phyloP scores from a whole-genome alignment of 257 asterid species.

The Rhazya stricta region DNA sequence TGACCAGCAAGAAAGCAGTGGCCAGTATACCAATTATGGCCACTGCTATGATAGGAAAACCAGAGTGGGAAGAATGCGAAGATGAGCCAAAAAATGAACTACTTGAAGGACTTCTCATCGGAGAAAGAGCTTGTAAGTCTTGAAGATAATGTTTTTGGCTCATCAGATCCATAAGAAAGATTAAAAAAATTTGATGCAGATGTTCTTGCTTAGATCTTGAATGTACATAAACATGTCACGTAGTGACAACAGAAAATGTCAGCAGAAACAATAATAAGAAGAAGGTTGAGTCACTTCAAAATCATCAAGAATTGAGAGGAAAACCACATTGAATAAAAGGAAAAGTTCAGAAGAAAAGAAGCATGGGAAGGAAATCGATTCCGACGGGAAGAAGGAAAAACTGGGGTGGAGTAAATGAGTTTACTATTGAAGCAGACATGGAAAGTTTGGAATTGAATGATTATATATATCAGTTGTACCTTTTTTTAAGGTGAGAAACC shows the following conservation, averaged over 20 bases:
- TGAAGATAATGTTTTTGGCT: conserved; percentile 21
- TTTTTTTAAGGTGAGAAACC: conserved; percentile 22
- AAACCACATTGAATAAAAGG: conserved; percentile 23
- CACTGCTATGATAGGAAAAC: conserved; percentile 79
- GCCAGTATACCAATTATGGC: conserved; percentile 83
- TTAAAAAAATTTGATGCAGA: conserved; percentile 6
- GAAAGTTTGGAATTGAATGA: conserved; percentile 18
- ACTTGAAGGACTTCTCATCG: conserved; percentile 27
- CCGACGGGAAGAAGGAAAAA: conserved; percentile 18
- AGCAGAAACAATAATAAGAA: conserved; percentile 12
- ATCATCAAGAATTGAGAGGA: not conserved
- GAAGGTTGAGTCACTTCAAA: conserved; percentile 23
- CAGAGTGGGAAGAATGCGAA: conserved; percentile 36
- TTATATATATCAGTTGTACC: conserved; percentile 12
- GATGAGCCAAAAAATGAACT: conserved; percentile 23
- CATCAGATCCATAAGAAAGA: conserved; percentile 30
- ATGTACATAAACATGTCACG: conserved; percentile 22
- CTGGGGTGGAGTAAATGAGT: conserved; percentile 40
- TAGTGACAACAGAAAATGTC: conserved; percentile 10
- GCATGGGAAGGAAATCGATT: conserved; percentile 14
- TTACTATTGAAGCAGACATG: conserved; percentile 18
- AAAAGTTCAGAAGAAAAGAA: conserved; percentile 12
- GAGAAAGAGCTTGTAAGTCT: conserved; percentile 25
- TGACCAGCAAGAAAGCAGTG: conserved; percentile 66
- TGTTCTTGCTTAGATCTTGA: conserved; percentile 24